phyloP scores from a whole-genome alignment of 129 eudicot genomes.

The Solidago caesia region DNA sequence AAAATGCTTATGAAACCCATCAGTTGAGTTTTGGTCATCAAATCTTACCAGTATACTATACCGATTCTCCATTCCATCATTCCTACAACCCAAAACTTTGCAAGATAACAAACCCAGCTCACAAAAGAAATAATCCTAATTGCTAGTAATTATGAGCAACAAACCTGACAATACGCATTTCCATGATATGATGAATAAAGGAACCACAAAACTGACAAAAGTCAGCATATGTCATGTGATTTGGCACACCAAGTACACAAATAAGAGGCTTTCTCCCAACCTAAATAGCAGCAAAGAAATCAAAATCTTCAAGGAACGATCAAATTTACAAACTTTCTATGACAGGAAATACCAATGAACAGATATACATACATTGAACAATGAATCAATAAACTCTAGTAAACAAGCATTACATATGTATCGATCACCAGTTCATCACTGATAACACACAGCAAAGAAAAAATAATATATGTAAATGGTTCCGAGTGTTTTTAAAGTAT shows the following conservation, averaged over 20 bases:
- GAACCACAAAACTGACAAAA: slow-evolving; percentile 95
- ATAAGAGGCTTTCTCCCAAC: slow-evolving; percentile 81
- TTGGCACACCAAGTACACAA: slow-evolving; percentile 94
- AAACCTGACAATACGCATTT: slow-evolving; percentile 92
- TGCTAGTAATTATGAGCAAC: background rate
- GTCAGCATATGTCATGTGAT: slow-evolving; percentile 96
- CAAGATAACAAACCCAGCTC: slow-evolving; percentile 1
- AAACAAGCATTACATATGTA: too few relatives aligned
- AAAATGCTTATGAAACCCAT: slow-evolving; percentile 76
- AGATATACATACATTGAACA: too few relatives aligned
- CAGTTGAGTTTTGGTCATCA: slow-evolving; percentile 71
- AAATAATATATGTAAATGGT: too few relatives aligned
- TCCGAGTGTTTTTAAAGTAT: too few relatives aligned
- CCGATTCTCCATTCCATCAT: slow-evolving; percentile 80
- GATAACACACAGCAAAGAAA: too few relatives aligned
- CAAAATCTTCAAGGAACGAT: background rate
- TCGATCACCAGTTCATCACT: too few relatives aligned
- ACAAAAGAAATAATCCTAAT: background rate
- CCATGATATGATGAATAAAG: slow-evolving; percentile 78
- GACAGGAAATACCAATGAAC: too few relatives aligned
- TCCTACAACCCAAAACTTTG: slow-evolving; percentile 45
- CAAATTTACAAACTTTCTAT: too few relatives aligned
- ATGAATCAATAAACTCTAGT: too few relatives aligned
- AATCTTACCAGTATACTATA: slow-evolving; percentile 77
- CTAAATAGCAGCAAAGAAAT: slow-evolving; percentile 35